Base-by-base conservation (phyloP, 2,329 filamentous ascomycete genomes). In the Talaromyces sp. region DNA sequence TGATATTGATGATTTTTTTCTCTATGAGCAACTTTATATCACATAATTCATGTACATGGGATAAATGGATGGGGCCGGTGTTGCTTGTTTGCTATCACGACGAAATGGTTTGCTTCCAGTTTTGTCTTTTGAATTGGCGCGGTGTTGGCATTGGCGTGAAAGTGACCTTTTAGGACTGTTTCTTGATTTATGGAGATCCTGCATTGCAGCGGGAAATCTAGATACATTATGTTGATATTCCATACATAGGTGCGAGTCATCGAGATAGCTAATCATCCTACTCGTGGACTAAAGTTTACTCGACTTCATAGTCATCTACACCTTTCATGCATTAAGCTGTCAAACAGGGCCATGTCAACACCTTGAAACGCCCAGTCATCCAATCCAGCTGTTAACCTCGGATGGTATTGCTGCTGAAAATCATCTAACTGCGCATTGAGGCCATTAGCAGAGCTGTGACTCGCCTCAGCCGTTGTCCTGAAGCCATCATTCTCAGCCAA, bases 11-110 rank as follows among this genome's bases (percentile, higher is more conserved):
- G 35, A 19, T 50, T 58, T 31, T 31, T 62, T 64, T 63, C 58
- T 58, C 47, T 60, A 45, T 67, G 69, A 22, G n/a, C 39, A 41
- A 31, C 13, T 58, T 39, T 45, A 45, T 45, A 45, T 31, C 39
- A 59, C 39, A 43, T 45, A 59, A 43, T 59, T 25, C 39, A 59
- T 59, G 56, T 59, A 45, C 56, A 45, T n/a, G 39, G 37, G 22
- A 37, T 45, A 59, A 37, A 59, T 59, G 56, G 39, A 59, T 3
- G 37, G 56, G 25, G 22, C 27, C 37, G 56, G 37, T 59, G 56
- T 59, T 59, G 11, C 31, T 56, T 56, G 17, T 31, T 31, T 31
- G 27, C 27, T 31, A 37, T 56, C 13, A 25, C 31, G 52, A 56
- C 52, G 50, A 35, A 37, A 56, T 56, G 49, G 31, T 39, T 56